Percentiles rank a stretch among this genome's conserved stretches.
phyloP scores from a whole-genome alignment of 106 monocot genomes.

The Platanthera guangdongensis region DNA sequence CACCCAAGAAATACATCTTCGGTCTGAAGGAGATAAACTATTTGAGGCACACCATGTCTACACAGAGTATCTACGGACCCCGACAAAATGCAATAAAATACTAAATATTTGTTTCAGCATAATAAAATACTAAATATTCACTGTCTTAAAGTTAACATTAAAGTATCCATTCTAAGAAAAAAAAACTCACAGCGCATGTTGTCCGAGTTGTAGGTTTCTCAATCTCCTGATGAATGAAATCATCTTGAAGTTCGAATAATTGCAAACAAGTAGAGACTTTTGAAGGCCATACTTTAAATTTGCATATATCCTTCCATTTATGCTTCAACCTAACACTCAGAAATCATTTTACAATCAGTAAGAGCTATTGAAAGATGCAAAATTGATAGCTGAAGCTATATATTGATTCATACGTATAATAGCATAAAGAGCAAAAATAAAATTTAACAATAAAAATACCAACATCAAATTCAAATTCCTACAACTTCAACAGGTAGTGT shows the following conservation, averaged over 20 bases:
- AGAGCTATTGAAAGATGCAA: background rate
- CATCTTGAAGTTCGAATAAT: constrained; percentile 82
- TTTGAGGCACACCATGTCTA: too few relatives aligned
- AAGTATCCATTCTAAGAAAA: background rate
- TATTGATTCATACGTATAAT: background rate
- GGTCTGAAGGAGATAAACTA: too few relatives aligned
- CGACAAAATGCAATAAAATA: too few relatives aligned
- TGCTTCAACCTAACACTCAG: constrained; percentile 15
- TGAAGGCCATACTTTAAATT: constrained; percentile 61
- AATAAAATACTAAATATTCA: too few relatives aligned
- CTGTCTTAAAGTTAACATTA: too few relatives aligned
- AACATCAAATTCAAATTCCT: background rate
- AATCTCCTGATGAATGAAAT: constrained; percentile 74
- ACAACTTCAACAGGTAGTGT: background rate
- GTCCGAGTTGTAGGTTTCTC: constrained; percentile 39
- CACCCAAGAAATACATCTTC: too few relatives aligned
- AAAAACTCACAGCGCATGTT: constrained; percentile 51
- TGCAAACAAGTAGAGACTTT: constrained; percentile 64
- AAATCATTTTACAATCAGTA: background rate
- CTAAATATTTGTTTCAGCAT: too few relatives aligned
- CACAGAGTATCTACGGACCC: too few relatives aligned
- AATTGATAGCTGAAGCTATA: background rate
- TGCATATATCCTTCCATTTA: constrained; percentile 67
- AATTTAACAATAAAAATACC: background rate
- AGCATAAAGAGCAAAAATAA: too few relatives aligned